Evolutionary conservation across 768 basidiomycete genomes (phyloP).

Genomic region (Leccinum sublutescens): DNA sequence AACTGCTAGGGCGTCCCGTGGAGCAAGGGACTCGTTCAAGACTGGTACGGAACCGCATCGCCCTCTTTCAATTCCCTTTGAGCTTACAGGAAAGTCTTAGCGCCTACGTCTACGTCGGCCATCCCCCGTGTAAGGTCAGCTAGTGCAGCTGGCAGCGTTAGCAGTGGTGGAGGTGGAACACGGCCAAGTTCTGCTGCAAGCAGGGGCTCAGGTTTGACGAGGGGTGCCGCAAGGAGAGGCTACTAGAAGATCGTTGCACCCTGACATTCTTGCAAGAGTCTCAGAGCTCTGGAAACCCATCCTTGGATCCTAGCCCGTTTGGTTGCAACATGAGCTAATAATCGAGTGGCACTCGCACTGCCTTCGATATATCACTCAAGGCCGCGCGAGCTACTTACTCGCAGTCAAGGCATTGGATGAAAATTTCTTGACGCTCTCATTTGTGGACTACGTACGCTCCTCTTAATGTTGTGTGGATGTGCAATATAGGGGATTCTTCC

Average conservation of each 20-base stretch:
- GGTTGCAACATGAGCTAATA: neutral
- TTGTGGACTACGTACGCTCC: slow-evolving; percentile 6
- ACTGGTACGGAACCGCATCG: slow-evolving; percentile 32
- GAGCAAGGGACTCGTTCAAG: slow-evolving; percentile 41
- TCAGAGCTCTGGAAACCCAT: neutral
- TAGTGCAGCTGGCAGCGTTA: slow-evolving; percentile 28
- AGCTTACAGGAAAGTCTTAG: slow-evolving; percentile 13
- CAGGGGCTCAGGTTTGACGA: slow-evolving; percentile 26
- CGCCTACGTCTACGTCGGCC: slow-evolving; percentile 11
- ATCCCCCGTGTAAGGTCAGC: slow-evolving; percentile 25
- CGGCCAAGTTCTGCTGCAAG: slow-evolving; percentile 24
- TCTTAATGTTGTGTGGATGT: slow-evolving; percentile 4
- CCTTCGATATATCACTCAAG: neutral
- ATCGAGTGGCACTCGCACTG: neutral
- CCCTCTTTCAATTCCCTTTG: neutral
- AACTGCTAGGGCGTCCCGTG: slow-evolving; percentile 42
- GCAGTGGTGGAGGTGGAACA: slow-evolving; percentile 15
- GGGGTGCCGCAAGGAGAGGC: slow-evolving; percentile 26
- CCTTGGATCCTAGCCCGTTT: neutral
- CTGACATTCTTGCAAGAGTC: neutral
- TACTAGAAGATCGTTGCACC: slow-evolving; percentile 15
- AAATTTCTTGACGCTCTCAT: neutral
- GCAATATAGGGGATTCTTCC: neutral
- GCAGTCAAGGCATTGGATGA: neutral
- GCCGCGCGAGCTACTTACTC: slow-evolving; percentile 1